A percentile compares a stretch with the other conserved stretches of the same genome.
Conservation (phyloP, 108 stramenopile genomes). For the Cyclotella sp. region DNA sequence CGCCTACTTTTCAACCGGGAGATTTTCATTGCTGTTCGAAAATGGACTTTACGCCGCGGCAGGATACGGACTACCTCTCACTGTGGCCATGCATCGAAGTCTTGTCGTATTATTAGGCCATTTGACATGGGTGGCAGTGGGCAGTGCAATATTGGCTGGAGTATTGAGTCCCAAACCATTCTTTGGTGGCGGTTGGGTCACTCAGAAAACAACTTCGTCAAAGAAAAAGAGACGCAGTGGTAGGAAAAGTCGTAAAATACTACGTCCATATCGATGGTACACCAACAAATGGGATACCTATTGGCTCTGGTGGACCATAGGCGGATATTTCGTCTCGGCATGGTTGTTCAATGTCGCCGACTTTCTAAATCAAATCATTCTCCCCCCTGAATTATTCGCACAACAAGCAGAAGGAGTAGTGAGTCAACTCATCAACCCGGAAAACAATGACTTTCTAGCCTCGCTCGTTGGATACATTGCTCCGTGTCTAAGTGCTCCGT, state of each 20-base stretch:
- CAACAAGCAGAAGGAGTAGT: conserved; percentile 78
- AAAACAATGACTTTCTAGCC: conserved; percentile 84
- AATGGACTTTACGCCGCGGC: conserved; percentile 74
- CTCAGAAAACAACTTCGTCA: background rate
- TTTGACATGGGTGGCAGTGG: conserved; percentile 81
- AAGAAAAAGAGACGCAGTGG: background rate
- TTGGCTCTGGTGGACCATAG: conserved; percentile 95
- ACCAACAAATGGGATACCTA: conserved; percentile 64
- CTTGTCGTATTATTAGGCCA: conserved; percentile 89
- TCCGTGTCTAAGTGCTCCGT: conserved; percentile 92
- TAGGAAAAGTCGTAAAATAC: conserved; percentile 18
- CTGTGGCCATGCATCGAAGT: conserved; percentile 86
- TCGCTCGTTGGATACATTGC: conserved; percentile 90
- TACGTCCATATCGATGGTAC: conserved; percentile 55
- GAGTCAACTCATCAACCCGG: conserved; percentile 89
- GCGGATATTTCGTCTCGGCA: conserved; percentile 90
- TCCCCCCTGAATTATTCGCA: conserved; percentile 73
- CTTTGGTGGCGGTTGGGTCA: conserved; percentile 61
- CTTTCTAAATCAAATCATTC: conserved; percentile 83
- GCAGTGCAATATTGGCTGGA: conserved; percentile 63
- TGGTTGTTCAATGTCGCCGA: conserved; percentile 93
- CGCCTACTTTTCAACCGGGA: conserved; percentile 83
- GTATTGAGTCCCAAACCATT: conserved; percentile 77
- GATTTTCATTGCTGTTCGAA: conserved; percentile 77
- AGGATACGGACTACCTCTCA: conserved; percentile 66